Evolutionary conservation across 139 green algal genomes (phyloP).

Genomic region (Klebsormidium nitens): DNA sequence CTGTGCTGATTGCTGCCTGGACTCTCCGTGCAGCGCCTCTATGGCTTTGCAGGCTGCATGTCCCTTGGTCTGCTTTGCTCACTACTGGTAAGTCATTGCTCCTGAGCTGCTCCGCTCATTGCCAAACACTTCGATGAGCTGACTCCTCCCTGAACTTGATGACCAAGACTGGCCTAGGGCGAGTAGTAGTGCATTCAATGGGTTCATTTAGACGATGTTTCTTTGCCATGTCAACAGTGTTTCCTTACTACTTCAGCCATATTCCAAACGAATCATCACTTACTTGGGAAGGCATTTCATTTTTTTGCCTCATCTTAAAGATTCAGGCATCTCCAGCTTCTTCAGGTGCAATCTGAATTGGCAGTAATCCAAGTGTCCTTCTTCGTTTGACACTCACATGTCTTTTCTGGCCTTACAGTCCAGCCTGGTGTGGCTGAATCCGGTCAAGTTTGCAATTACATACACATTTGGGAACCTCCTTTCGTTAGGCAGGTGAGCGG

Average conservation of each 20-base stretch:
- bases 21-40: slow-evolving; percentile 6
- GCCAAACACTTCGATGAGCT: too few relatives aligned
- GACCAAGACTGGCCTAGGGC: too few relatives aligned
- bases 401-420: slow-evolving; percentile 7
- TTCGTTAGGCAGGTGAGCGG: slow-evolving; percentile 22
- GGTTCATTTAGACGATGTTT: too few relatives aligned
- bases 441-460: slow-evolving; percentile 15
- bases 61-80: slow-evolving; percentile 5
- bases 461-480: slow-evolving; percentile 27
- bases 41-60: slow-evolving; percentile 12
- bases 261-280: too few relatives aligned
- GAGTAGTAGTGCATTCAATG: too few relatives aligned
- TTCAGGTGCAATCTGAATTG: not conserved
- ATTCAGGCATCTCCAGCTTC: too few relatives aligned
- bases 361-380: not conserved
- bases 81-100: slow-evolving; percentile 10
- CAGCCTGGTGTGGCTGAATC: slow-evolving; percentile 17
- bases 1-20: too few relatives aligned
- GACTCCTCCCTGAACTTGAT: too few relatives aligned
- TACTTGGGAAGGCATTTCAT: too few relatives aligned
- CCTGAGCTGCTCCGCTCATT: too few relatives aligned
- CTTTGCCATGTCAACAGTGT: too few relatives aligned
- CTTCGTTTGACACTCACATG: not conserved
- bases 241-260: slow-evolving; percentile 8
- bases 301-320: too few relatives aligned